A percentile compares a stretch with the other conserved stretches of the same genome.
Conservation (phyloP, 306 rosid species). For the Begonia peltatifolia region DNA sequence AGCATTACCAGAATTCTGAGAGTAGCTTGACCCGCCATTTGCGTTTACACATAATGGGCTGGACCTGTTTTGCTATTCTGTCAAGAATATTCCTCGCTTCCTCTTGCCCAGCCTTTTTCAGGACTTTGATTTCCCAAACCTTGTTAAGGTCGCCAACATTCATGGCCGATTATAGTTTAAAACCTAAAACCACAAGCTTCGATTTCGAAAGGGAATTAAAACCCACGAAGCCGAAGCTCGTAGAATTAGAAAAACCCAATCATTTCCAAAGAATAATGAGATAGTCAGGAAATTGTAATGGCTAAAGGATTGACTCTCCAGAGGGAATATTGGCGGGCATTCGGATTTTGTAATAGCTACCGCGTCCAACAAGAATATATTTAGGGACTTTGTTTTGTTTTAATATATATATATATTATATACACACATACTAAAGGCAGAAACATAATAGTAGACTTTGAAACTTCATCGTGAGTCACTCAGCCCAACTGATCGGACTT, state of each 20-base stretch:
- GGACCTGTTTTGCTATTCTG: conserved; percentile 81
- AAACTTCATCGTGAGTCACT: too few relatives aligned
- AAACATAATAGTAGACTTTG: too few relatives aligned
- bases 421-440: too few relatives aligned
- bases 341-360: too few relatives aligned
- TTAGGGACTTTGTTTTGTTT: too few relatives aligned
- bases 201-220: not conserved
- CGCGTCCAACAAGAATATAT: too few relatives aligned
- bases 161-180: conserved; percentile 17
- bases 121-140: conserved; percentile 77
- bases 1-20: conserved; percentile 59
- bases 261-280: not conserved
- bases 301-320: too few relatives aligned
- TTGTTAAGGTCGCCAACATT: conserved; percentile 57
- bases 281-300: too few relatives aligned
- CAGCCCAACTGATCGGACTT: too few relatives aligned
- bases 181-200: conserved; percentile 4
- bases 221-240: not conserved
- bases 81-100: conserved; percentile 65
- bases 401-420: too few relatives aligned
- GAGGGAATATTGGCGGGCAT: too few relatives aligned
- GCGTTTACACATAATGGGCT: conserved; percentile 77
- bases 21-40: conserved; percentile 89
- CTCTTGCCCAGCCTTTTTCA: conserved; percentile 52
- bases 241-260: conserved; percentile 2